Base-by-base conservation (phyloP, 2,329 filamentous ascomycete genomes). In the Xylariaceae sp. region DNA sequence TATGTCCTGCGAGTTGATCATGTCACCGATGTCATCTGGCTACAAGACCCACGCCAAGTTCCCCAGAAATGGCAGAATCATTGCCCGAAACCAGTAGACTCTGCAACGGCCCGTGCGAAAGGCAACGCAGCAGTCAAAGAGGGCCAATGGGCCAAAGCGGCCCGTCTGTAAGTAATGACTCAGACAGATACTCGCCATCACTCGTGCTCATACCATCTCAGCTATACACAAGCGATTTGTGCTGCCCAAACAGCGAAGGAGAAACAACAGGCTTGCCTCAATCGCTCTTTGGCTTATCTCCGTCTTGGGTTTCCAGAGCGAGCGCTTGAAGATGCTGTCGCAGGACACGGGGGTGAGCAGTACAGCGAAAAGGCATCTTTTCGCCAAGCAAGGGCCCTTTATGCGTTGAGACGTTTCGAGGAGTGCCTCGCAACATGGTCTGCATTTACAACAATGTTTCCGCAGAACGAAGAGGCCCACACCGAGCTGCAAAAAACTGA, bases 1-100 rank as follows among this genome's bases (percentile, higher is more conserved):
- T 78, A 76, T 60, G 69, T 65, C 0, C 33, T 83, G 19, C 71
- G 78, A 6, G 75, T 81, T 6, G 80, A 83, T 51, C 80, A 83
- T 59, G 58, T 76, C 14, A 74, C 72, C 14, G 79, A 83, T 50
- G 56, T 82, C 16, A 53, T 73, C 3, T 69, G 67, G 52, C 51
- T 80, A 2, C 47, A 65, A 1, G 46, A 42, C 58, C 16, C 71
- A 80, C 39, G 46, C n/a, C 68, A 62, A 5, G 61, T 79, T 12
- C 77, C 77, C 1, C 19, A 40, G 1, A 43, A 50, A n/a, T 78
- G 73, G 74, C 60, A 60, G 42, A 34, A 22, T 1, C 9, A 51
- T 40, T 18, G 61, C 50, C 5, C 36, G 12, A 11, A 42, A 14
- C 6, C 34, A 14, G 45, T 43, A 9, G 22, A 17, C 11, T 68